phyloP scores from a whole-genome alignment of 306 rosid species.

The Acacia crassicarpa region DNA sequence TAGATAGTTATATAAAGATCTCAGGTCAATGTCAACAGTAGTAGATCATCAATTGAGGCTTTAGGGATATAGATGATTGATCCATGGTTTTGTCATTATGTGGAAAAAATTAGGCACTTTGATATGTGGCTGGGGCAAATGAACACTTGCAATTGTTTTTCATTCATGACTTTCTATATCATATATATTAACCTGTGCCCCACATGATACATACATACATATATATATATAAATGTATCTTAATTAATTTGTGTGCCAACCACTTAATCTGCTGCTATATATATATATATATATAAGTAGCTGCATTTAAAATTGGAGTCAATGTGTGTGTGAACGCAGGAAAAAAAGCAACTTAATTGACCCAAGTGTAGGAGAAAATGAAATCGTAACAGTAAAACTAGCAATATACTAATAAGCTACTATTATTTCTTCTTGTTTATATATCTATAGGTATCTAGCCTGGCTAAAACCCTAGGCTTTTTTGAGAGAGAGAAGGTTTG shows the following conservation, averaged over 20 bases:
- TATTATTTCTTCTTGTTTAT: background rate
- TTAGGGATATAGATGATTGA: background rate
- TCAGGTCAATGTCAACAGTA: background rate
- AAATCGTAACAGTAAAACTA: background rate
- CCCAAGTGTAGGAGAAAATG: background rate
- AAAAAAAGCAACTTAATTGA: background rate
- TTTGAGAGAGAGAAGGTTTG: background rate
- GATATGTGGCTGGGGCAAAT: background rate
- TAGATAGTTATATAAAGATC: background rate
- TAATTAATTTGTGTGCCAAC: background rate
- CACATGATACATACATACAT: conserved; percentile 17
- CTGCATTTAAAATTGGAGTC: background rate
- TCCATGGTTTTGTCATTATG: background rate
- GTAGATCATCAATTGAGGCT: background rate
- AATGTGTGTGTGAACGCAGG: background rate
- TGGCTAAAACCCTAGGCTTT: background rate
- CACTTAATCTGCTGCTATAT: background rate
- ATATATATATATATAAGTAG: too few species aligned
- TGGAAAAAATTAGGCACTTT: background rate
- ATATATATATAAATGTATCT: background rate
- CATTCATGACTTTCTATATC: background rate
- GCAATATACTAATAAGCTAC: background rate
- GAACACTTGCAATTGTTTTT: background rate
- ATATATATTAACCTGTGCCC: conserved; percentile 10
- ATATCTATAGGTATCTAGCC: background rate